Evolutionary conservation across 345 rosid species (phyloP).

Genomic region (Pistacia integerrima): DNA sequence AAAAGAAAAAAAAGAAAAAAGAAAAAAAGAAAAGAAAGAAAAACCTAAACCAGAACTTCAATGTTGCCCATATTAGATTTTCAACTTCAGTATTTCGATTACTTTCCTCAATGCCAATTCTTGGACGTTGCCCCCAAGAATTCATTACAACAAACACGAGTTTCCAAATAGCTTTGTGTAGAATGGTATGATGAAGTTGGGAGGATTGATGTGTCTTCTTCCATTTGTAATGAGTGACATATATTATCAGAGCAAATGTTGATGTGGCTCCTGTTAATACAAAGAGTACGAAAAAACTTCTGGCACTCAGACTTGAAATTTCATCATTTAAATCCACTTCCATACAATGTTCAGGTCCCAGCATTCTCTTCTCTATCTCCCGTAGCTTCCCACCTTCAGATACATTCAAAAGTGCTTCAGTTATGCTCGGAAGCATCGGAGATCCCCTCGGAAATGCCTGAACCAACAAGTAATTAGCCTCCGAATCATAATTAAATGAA

Average conservation of each 20-base stretch:
- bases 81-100: background rate
- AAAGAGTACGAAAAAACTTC: constrained; percentile 18
- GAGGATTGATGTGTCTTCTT: background rate
- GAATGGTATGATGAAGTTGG: background rate
- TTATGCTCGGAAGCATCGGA: constrained; percentile 17
- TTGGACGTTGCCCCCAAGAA: background rate
- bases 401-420: constrained; percentile 24
- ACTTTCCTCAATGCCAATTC: background rate
- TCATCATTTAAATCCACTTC: background rate
- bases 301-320: constrained; percentile 11
- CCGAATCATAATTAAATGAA: no score
- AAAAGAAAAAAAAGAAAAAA: no score
- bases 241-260: constrained; percentile 18
- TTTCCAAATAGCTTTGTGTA: background rate
- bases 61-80: background rate
- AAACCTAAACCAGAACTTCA: background rate
- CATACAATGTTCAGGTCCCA: constrained; percentile 10
- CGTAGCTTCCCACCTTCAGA: constrained; percentile 20
- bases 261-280: constrained; percentile 23
- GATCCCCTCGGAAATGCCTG: constrained; percentile 30
- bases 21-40: no score
- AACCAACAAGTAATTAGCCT: no score
- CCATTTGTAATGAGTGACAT: background rate
- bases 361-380: constrained; percentile 15
- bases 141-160: background rate